These are phyloP conservation scores for Lachnellula hyalina DNA, from an alignment of 2,329 filamentous ascomycete species.

Conservation along the genomic window DNA sequence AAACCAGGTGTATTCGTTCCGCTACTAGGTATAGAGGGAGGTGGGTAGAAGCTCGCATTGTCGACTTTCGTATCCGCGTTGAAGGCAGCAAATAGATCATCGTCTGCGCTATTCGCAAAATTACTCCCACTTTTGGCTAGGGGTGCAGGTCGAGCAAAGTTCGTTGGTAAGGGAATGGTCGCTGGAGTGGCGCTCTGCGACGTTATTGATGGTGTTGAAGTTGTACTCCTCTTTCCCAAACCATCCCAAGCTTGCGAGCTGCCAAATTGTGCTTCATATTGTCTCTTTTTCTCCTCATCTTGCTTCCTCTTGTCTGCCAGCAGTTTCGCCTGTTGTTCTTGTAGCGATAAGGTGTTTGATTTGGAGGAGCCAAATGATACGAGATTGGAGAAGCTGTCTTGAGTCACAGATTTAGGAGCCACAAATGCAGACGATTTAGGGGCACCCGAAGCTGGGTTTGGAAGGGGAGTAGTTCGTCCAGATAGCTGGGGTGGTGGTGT, in stretches of 20 bases:
- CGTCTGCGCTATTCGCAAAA: conserved; percentile 40
- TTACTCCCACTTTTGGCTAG: conserved; percentile 26
- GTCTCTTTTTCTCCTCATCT: conserved; percentile 66
- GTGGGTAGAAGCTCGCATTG: conserved; percentile 60
- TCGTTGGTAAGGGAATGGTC: conserved; percentile 29
- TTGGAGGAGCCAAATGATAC: conserved; percentile 54
- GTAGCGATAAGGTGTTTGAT: conserved; percentile 67
- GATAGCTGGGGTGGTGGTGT: conserved; percentile 44
- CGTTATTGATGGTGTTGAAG: conserved; percentile 40
- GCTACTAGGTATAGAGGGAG: conserved; percentile 38
- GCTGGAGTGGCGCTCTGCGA: conserved; percentile 44
- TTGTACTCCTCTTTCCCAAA: conserved; percentile 49
- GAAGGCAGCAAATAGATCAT: conserved; percentile 64
- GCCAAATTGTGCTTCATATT: conserved; percentile 73
- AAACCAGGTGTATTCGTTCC: conserved; percentile 39
- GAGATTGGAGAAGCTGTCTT: conserved; percentile 75
- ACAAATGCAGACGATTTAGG: conserved; percentile 29
- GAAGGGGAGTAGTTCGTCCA: conserved; percentile 50
- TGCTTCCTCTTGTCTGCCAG: conserved; percentile 63
- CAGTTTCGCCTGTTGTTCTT: conserved; percentile 68
- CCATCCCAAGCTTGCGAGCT: conserved; percentile 71
- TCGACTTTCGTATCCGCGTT: conserved; percentile 62
- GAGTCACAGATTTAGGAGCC: conserved; percentile 39
- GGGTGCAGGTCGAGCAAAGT: conserved; percentile 28
- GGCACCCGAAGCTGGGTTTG: conserved; percentile 36